Conservation (phyloP, 2,329 filamentous ascomycete genomes). For the Phialophora expanda region DNA sequence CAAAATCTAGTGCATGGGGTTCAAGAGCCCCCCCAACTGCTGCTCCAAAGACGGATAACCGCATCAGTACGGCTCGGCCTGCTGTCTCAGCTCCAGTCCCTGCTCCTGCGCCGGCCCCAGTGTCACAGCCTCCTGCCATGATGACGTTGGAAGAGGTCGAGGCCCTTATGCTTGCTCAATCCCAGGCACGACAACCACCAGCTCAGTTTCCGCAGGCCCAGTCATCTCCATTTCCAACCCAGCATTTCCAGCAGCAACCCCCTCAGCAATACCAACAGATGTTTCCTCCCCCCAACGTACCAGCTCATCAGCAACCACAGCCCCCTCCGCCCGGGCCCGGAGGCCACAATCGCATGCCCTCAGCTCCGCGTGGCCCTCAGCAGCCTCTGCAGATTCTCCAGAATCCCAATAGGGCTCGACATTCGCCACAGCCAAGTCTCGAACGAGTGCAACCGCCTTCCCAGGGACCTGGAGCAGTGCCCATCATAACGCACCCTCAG, state of each 20-base stretch:
- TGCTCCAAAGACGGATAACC: slow-evolving; percentile 41
- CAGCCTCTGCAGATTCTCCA: slow-evolving; percentile 77
- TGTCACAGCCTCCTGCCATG: slow-evolving; percentile 59
- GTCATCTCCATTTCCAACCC: slow-evolving; percentile 39
- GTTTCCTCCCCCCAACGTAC: slow-evolving; percentile 13
- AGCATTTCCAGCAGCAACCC: slow-evolving; percentile 42
- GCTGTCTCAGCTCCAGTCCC: slow-evolving; percentile 41
- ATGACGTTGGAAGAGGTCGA: slow-evolving; percentile 98
- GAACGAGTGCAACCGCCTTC: slow-evolving; percentile 39
- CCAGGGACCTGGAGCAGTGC: slow-evolving; percentile 46
- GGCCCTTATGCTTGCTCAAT: slow-evolving; percentile 75
- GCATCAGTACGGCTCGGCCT: slow-evolving; percentile 38
- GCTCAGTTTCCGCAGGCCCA: slow-evolving; percentile 43
- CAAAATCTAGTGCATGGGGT: slow-evolving; percentile 91
- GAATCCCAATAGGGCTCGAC: slow-evolving; percentile 71
- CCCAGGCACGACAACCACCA: slow-evolving; percentile 16
- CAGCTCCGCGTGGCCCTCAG: slow-evolving; percentile 43
- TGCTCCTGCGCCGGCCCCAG: slow-evolving; percentile 39
- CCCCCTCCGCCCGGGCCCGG: slow-evolving; percentile 46
- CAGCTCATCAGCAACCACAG: slow-evolving; percentile 39
- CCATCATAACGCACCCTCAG: slow-evolving; percentile 70
- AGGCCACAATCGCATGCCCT: slow-evolving; percentile 43
- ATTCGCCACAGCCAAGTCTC: slow-evolving; percentile 48
- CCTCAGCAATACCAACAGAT: slow-evolving; percentile 37
- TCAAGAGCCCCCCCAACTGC: slow-evolving; percentile 59